phyloP scores from a whole-genome alignment of 257 asterid genomes.

The Nicotiana noctiflora region DNA sequence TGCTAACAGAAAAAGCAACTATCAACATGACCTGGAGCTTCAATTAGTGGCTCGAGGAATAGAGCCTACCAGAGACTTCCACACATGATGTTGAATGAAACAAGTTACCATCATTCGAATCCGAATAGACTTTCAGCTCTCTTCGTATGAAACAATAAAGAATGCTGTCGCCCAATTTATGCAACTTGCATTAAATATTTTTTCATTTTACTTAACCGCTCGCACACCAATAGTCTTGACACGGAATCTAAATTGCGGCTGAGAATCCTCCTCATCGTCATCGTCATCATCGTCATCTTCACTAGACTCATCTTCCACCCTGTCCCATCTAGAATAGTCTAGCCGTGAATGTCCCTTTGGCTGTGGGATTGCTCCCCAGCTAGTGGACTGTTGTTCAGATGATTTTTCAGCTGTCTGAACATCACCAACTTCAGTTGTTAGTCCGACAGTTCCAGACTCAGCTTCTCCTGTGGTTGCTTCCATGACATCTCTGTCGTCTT shows the following conservation, averaged over 20 bases:
- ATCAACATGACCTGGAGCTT: background rate
- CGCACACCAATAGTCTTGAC: conserved; percentile 79
- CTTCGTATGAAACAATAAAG: background rate
- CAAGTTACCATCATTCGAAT: conserved; percentile 7
- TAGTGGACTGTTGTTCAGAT: conserved; percentile 33
- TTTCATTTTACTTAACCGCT: conserved; percentile 48
- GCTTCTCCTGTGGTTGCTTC: conserved; percentile 16
- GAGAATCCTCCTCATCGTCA: conserved; percentile 48
- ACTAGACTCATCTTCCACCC: conserved; percentile 72
- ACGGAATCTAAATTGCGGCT: conserved; percentile 82
- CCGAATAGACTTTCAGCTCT: conserved; percentile 7
- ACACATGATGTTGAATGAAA: background rate
- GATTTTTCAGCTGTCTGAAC: conserved; percentile 19
- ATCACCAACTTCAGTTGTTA: conserved; percentile 21
- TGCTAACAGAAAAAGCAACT: background rate
- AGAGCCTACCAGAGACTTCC: conserved; percentile 5
- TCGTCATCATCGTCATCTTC: conserved; percentile 60
- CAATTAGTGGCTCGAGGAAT: background rate
- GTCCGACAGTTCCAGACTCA: conserved; percentile 14
- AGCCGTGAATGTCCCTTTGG: conserved; percentile 93
- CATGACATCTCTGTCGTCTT: conserved; percentile 8
- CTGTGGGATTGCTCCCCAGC: conserved; percentile 75
- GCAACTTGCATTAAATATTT: background rate
- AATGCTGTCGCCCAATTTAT: conserved; percentile 4
- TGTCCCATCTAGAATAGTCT: conserved; percentile 96